Evolutionary conservation across 805 yeast species (phyloP).

Genomic region (Maudiozyma barnettii): DNA sequence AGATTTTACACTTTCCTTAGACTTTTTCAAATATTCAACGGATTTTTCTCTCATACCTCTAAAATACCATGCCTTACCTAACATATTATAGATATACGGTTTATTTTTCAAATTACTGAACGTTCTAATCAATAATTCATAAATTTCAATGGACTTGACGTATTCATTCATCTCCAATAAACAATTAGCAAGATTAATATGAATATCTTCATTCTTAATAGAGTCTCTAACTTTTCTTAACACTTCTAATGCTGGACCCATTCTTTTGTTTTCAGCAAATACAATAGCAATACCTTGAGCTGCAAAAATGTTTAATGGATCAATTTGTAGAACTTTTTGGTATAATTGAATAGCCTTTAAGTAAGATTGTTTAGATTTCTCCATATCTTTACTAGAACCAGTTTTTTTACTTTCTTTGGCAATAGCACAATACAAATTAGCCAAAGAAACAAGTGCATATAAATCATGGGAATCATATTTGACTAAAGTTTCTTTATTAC

Average conservation of each 20-base stretch:
- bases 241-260: slow-evolving; percentile 70
- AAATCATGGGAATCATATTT: slow-evolving; percentile 79
- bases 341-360: slow-evolving; percentile 86
- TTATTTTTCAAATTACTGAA: slow-evolving; percentile 53
- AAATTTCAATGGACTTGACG: slow-evolving; percentile 79
- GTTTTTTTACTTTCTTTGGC: slow-evolving; percentile 63
- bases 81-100: slow-evolving; percentile 53
- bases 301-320: slow-evolving; percentile 82
- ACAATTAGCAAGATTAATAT: slow-evolving; percentile 82
- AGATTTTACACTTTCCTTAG: slow-evolving; percentile 52
- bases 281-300: slow-evolving; percentile 96
- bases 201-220: slow-evolving; percentile 71
- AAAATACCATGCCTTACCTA: slow-evolving; percentile 83
- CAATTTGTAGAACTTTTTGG: slow-evolving; percentile 78
- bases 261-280: slow-evolving; percentile 74
- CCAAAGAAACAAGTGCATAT: slow-evolving; percentile 83
- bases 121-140: slow-evolving; percentile 67
- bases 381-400: slow-evolving; percentile 31
- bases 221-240: slow-evolving; percentile 87
- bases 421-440: slow-evolving; percentile 72
- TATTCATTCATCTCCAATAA: slow-evolving; percentile 72
- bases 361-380: slow-evolving; percentile 60
- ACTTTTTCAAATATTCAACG: slow-evolving; percentile 45
- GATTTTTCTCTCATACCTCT: slow-evolving; percentile 65
- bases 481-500: slow-evolving; percentile 76